These are phyloP conservation scores for Arxiozyma bovina DNA, from an alignment of 1,139 yeast species.

Conservation along the genomic window DNA sequence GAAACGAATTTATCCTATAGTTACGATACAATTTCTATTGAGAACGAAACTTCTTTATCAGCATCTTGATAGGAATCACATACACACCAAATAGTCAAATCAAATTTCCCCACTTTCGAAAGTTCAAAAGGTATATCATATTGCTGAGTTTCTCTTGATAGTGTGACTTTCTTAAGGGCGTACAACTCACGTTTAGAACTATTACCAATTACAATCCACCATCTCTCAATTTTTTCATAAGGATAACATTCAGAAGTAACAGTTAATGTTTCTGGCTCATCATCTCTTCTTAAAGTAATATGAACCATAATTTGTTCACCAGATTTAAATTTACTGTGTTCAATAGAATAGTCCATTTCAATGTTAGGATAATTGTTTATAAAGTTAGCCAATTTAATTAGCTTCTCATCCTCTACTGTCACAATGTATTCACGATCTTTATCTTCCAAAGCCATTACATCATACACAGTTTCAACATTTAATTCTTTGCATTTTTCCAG, in stretches of 20 bases:
- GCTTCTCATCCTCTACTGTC: conserved; percentile 41
- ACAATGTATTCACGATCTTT: conserved; percentile 61
- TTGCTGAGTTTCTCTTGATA: conserved; percentile 45
- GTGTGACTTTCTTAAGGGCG: conserved; percentile 60
- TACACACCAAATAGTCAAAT: conserved; percentile 70
- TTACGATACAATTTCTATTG: conserved; percentile 30
- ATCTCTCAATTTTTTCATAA: conserved; percentile 52
- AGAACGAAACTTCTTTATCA: conserved; percentile 65
- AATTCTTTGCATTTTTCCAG: conserved; percentile 49
- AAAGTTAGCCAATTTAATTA: conserved; percentile 68
- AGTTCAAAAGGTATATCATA: conserved; percentile 50
- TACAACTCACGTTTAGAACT: conserved; percentile 49
- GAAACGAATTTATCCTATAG: neutral
- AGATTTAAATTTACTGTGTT: conserved; percentile 33
- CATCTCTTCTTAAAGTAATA: conserved; percentile 61
- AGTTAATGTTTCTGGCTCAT: conserved; percentile 57
- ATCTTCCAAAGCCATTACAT: conserved; percentile 78
- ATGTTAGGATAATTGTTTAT: conserved; percentile 85
- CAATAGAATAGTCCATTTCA: conserved; percentile 51
- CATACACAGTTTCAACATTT: conserved; percentile 66
- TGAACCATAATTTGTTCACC: conserved; percentile 42
- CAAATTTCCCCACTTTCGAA: conserved; percentile 52
- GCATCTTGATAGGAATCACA: conserved; percentile 89
- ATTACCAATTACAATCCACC: conserved; percentile 87
- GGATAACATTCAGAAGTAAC: conserved; percentile 56